Percentiles rank a stretch among this genome's conserved stretches.
These are phyloP conservation scores for Hymenotorrendiella dingleyae DNA, from an alignment of 2,329 filamentous ascomycete genomes.

Conservation along the genomic window DNA sequence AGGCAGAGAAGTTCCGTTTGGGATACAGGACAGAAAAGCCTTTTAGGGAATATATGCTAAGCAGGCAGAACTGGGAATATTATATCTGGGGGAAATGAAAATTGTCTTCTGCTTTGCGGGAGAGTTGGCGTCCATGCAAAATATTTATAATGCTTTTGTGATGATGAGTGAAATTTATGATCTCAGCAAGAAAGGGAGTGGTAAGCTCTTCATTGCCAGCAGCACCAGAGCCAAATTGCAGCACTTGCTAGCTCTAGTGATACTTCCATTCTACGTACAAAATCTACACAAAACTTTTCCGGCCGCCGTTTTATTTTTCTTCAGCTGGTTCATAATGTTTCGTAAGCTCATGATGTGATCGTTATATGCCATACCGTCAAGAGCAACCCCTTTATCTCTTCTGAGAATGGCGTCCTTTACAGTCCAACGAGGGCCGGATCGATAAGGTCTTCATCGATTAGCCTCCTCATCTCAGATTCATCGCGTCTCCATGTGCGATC, in stretches of 20 bases:
- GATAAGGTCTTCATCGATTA: constrained; percentile 20
- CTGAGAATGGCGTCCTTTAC: background rate
- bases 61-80: too few species aligned
- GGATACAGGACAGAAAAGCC: too few species aligned
- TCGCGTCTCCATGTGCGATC: constrained; percentile 17
- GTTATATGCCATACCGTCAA: background rate
- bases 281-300: background rate
- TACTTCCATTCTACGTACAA: background rate
- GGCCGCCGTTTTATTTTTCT: background rate
- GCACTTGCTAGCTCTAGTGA: constrained; percentile 5
- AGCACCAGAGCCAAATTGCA: constrained; percentile 3
- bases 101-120: too few species aligned
- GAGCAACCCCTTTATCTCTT: background rate
- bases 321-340: background rate
- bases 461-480: constrained; percentile 26
- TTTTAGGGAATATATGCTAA: too few species aligned
- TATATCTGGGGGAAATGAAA: too few species aligned
- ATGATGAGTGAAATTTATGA: too few species aligned
- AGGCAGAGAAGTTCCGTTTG: too few species aligned
- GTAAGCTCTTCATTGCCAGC: too few species aligned
- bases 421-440: constrained; percentile 7
- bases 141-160: too few species aligned
- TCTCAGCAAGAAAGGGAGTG: too few species aligned
- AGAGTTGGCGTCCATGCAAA: too few species aligned
- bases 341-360: background rate